Conservation (phyloP, 345 rosid genomes). For the Psidium guajava region DNA sequence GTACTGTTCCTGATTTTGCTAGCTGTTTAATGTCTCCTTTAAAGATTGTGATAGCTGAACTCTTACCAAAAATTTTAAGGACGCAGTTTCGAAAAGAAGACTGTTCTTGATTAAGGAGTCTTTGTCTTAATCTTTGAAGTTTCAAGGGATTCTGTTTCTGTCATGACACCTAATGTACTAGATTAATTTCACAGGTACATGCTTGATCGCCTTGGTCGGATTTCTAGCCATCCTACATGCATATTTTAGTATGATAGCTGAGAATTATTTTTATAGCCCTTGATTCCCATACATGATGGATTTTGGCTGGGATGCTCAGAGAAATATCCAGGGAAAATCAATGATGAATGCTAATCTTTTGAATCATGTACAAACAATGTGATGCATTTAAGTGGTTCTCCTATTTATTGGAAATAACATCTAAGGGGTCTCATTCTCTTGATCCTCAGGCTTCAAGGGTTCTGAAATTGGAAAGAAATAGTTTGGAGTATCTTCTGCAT, state of each 20-base stretch:
- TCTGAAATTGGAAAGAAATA: slow-evolving; percentile 77
- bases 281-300: neutral
- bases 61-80: neutral
- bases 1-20: slow-evolving; percentile 13
- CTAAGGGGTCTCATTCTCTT: neutral
- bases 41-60: neutral
- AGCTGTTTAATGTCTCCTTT: neutral
- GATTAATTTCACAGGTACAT: neutral
- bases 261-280: neutral
- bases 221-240: neutral
- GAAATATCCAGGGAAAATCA: neutral
- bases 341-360: neutral
- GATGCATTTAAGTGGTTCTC: neutral
- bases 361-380: neutral
- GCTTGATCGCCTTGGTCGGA: neutral
- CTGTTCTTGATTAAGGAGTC: neutral
- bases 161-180: neutral
- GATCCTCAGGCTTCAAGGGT: slow-evolving; percentile 71
- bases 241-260: neutral
- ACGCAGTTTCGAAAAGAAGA: neutral
- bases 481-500: slow-evolving; percentile 72
- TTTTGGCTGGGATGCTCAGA: neutral
- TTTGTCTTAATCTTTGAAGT: neutral
- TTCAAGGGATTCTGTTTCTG: neutral
- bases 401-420: neutral